These are phyloP conservation scores for Lithospermum erythrorhizon DNA, from an alignment of 257 asterid species.

Conservation along the genomic window DNA sequence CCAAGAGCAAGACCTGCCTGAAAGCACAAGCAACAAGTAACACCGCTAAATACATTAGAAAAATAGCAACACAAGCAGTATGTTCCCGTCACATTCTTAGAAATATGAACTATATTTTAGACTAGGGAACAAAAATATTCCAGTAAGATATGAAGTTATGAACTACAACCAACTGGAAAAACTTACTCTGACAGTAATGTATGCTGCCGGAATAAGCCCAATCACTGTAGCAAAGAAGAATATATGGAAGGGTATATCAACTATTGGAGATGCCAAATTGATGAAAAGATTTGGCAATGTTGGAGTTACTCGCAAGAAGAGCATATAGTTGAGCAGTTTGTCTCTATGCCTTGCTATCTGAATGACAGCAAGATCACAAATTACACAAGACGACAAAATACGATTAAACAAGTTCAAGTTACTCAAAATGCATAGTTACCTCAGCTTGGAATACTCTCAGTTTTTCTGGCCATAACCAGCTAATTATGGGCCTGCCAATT, in stretches of 20 bases:
- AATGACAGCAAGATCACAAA: constrained; percentile 7
- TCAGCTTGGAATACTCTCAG: constrained; percentile 74
- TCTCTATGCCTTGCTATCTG: constrained; percentile 81
- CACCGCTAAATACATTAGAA: background rate
- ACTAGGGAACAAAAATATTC: background rate
- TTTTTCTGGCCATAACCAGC: constrained; percentile 84
- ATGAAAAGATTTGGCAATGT: constrained; percentile 87
- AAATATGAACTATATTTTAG: too few species aligned
- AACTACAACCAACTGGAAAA: background rate
- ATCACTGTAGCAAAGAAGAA: constrained; percentile 79
- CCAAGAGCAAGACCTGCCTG: constrained; percentile 95
- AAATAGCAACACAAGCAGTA: background rate
- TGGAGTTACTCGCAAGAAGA: constrained; percentile 80
- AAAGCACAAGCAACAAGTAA: constrained; percentile 1
- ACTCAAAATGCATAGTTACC: constrained; percentile 27
- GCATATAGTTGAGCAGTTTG: constrained; percentile 85
- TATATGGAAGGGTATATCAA: constrained; percentile 78
- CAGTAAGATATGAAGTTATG: background rate
- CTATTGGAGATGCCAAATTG: constrained; percentile 90
- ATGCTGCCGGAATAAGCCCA: constrained; percentile 85
- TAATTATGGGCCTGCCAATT: constrained; percentile 76
- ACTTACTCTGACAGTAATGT: constrained; percentile 77
- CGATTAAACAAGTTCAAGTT: background rate
- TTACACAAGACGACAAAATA: background rate
- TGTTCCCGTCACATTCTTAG: background rate